A percentile compares a stretch with the other conserved stretches of the same genome.
Conservation (phyloP, 306 rosid genomes). For the apple (Malus domestica) region ASM211411v1 NC_041793.1:31681501-31682000, state of each 20-base stretch:
- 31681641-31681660: background rate
- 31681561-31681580: background rate
- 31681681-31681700: too few species aligned
- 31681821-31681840: slow-evolving; percentile 93
- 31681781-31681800: slow-evolving; percentile 79
- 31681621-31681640: background rate
- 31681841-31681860: slow-evolving; percentile 89
- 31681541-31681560: background rate
- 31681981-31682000: slow-evolving; percentile 86
- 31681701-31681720: too few species aligned
- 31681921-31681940: slow-evolving; percentile 9
- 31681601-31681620: background rate
- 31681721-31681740: too few species aligned
- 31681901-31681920: slow-evolving; percentile 1
- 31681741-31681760: slow-evolving; percentile 4
- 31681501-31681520: background rate
- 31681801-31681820: slow-evolving; percentile 90
- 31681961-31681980: slow-evolving; percentile 24
- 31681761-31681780: slow-evolving; percentile 18
- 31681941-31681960: slow-evolving; percentile 4
- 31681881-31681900: slow-evolving; percentile 11
- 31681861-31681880: slow-evolving; percentile 99
- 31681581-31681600: background rate
- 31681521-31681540: background rate
- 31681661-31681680: too few species aligned